Conservation (phyloP, 2,329 filamentous ascomycete genomes). For the Madurella fahalii region DNA sequence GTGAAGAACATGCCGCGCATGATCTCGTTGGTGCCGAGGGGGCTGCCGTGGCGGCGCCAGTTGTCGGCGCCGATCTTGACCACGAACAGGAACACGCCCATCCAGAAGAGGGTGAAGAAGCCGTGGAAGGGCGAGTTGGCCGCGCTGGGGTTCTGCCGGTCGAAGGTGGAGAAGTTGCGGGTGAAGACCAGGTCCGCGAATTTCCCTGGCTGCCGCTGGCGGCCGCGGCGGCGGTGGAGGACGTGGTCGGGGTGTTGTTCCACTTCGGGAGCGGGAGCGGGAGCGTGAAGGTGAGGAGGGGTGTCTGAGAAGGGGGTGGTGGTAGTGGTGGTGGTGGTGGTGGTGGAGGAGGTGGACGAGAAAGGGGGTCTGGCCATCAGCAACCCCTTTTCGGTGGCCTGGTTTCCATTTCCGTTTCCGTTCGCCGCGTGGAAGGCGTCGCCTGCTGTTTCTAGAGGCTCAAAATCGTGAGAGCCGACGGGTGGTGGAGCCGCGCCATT, state of each 20-base stretch:
- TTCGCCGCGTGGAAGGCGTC: too few species aligned
- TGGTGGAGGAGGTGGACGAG: too few species aligned
- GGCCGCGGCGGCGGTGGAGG: background rate
- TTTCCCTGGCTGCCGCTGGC: slow-evolving; percentile 18
- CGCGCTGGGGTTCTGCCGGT: slow-evolving; percentile 62
- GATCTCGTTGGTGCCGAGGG: slow-evolving; percentile 68
- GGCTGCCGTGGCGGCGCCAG: slow-evolving; percentile 63
- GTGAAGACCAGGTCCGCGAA: slow-evolving; percentile 64
- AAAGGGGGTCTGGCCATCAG: too few species aligned
- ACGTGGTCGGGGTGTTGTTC: background rate
- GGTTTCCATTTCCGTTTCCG: too few species aligned
- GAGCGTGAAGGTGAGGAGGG: too few species aligned
- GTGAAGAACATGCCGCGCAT: slow-evolving; percentile 58
- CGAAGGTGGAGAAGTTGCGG: slow-evolving; percentile 68
- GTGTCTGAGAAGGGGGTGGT: too few species aligned
- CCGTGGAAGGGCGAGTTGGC: slow-evolving; percentile 70
- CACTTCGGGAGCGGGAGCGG: too few species aligned
- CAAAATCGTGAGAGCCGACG: too few species aligned
- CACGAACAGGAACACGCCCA: slow-evolving; percentile 62
- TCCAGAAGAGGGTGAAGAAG: slow-evolving; percentile 78
- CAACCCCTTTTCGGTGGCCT: too few species aligned
- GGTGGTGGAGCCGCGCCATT: too few species aligned
- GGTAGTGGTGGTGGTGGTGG: too few species aligned
- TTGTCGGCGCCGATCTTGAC: slow-evolving; percentile 64
- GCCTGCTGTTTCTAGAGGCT: too few species aligned